Evolutionary conservation across 225 moss, liverwort and hornwort species (phyloP).

Genomic region (Antitrichia curtipendula): DNA sequence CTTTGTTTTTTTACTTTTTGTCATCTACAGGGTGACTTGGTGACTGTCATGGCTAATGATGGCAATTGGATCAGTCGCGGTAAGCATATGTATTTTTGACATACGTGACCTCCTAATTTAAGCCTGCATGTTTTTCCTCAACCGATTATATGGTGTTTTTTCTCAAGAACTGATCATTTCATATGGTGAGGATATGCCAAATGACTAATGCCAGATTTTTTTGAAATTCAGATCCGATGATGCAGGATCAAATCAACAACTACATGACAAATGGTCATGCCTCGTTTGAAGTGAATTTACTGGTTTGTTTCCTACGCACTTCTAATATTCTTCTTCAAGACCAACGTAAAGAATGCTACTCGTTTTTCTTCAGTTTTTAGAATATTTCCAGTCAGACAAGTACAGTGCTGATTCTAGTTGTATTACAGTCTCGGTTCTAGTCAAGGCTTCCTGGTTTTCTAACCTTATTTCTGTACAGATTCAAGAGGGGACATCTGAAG

Average conservation of each 20-base stretch:
- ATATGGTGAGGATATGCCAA: background rate
- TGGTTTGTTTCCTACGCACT: slow-evolving; percentile 38
- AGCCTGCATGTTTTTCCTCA: background rate
- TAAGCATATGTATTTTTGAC: slow-evolving; percentile 5
- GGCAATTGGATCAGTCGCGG: slow-evolving; percentile 87
- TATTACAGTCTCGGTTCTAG: background rate
- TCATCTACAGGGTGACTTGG: slow-evolving; percentile 69
- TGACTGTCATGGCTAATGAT: slow-evolving; percentile 89
- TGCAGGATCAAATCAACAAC: slow-evolving; percentile 86
- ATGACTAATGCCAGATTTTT: background rate
- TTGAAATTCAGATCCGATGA: slow-evolving; percentile 57
- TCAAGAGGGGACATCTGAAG: slow-evolving; percentile 70
- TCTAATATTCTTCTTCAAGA: background rate
- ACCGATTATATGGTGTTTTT: background rate
- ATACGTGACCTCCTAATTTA: background rate
- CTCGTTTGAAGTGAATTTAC: slow-evolving; percentile 71
- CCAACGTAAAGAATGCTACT: background rate
- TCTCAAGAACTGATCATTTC: background rate
- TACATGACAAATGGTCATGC: slow-evolving; percentile 57
- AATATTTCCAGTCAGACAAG: background rate
- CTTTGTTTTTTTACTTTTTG: background rate
- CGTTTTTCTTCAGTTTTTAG: background rate
- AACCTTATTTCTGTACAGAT: slow-evolving; percentile 24
- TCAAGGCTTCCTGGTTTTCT: background rate
- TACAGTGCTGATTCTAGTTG: background rate